Conservation (phyloP, 2,329 filamentous ascomycete species). For the Chaetoscypha palmicola region DNA sequence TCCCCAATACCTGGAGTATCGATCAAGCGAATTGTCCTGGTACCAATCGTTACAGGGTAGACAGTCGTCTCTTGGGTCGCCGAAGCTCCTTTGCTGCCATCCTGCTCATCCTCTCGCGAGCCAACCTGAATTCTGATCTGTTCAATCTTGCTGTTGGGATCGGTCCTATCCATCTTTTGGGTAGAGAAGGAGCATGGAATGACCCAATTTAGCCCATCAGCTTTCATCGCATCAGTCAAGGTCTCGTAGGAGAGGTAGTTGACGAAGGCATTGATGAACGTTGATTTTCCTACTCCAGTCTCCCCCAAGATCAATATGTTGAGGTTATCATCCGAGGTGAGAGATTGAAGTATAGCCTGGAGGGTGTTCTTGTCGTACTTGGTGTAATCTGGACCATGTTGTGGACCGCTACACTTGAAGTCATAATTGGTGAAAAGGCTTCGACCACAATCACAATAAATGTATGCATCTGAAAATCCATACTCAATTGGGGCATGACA, state of each 20-base stretch:
- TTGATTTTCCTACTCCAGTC: slow-evolving; percentile 43
- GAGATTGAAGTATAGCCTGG: slow-evolving; percentile 17
- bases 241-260: slow-evolving; percentile 37
- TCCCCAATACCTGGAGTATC: slow-evolving; percentile 40
- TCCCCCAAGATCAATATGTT: slow-evolving; percentile 43
- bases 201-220: slow-evolving; percentile 29
- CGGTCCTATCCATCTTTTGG: slow-evolving; percentile 28
- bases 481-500: slow-evolving; percentile 28
- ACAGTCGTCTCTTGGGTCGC: slow-evolving; percentile 34
- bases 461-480: slow-evolving; percentile 26
- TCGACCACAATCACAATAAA: slow-evolving; percentile 36
- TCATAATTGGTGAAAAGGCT: slow-evolving; percentile 22
- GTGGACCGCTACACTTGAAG: slow-evolving; percentile 30
- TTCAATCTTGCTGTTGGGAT: slow-evolving; percentile 22
- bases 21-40: slow-evolving; percentile 31
- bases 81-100: slow-evolving; percentile 31
- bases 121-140: slow-evolving; percentile 30
- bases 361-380: slow-evolving; percentile 18
- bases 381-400: slow-evolving; percentile 24
- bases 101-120: slow-evolving; percentile 28
- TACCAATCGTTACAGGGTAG: slow-evolving; percentile 26
- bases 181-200: slow-evolving; percentile 36
- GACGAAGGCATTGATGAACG: slow-evolving; percentile 42
- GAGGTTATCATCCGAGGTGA: slow-evolving; percentile 28
- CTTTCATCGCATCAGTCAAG: slow-evolving; percentile 35